Conservation (phyloP, 192 early-diverging fungal genomes). For the Dimargaris cristalligena region DNA sequence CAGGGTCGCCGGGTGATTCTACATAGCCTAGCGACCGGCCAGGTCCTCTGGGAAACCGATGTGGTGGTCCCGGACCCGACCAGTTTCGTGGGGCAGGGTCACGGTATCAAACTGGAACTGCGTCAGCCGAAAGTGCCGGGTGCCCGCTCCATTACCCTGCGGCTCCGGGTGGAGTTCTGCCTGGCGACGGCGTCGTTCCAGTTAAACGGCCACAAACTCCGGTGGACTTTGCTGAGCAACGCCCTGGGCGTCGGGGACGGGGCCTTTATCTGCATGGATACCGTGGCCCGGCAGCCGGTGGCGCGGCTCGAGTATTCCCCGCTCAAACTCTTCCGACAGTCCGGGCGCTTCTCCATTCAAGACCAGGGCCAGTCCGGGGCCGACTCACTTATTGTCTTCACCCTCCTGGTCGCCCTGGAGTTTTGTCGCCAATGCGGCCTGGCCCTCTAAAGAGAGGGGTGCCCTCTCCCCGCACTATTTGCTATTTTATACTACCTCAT, state of each 20-base stretch:
- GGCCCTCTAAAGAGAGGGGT: neutral
- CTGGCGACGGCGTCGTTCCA: constrained; percentile 10
- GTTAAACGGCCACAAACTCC: neutral
- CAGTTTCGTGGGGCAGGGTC: neutral
- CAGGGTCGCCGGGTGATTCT: constrained; percentile 7
- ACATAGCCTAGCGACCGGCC: constrained; percentile 2
- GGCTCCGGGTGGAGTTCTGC: constrained; percentile 9
- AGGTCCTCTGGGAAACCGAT: constrained; percentile 9
- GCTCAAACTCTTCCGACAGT: neutral
- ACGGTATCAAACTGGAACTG: neutral
- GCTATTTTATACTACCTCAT: too few species aligned
- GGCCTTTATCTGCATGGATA: constrained; percentile 9
- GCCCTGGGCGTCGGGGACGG: constrained; percentile 9
- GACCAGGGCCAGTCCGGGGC: neutral
- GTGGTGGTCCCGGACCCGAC: neutral
- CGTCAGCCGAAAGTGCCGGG: neutral
- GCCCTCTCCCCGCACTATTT: too few species aligned
- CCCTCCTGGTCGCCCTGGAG: constrained; percentile 8
- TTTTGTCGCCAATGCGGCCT: neutral
- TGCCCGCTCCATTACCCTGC: neutral
- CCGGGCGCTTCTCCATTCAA: constrained; percentile 2
- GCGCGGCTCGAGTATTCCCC: constrained; percentile 3
- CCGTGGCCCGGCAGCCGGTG: constrained; percentile 2
- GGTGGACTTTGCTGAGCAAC: constrained; percentile 8
- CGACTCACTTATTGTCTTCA: neutral